Percentiles rank a stretch among this genome's conserved stretches.
Evolutionary conservation across 2,329 filamentous ascomycete species (phyloP).

Genomic region (Diplocarpon mali): DNA sequence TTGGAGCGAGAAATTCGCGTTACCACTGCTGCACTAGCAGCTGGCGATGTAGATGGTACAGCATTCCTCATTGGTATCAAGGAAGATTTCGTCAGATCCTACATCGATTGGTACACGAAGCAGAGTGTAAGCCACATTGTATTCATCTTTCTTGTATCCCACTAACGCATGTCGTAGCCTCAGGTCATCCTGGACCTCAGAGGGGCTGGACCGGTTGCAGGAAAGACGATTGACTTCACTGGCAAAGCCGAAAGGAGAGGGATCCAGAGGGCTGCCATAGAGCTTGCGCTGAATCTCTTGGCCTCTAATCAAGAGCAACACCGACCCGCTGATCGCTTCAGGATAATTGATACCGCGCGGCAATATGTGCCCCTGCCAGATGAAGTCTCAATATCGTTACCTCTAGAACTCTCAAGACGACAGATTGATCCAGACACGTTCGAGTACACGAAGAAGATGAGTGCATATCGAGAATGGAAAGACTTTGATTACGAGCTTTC

Average conservation of each 20-base stretch:
- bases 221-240: conserved; percentile 13
- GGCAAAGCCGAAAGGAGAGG: conserved; percentile 22
- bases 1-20: neutral
- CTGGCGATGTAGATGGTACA: neutral
- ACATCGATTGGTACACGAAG: conserved; percentile 1
- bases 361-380: conserved; percentile 1
- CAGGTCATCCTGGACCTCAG: neutral
- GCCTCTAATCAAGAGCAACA: conserved; percentile 24
- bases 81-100: conserved; percentile 4
- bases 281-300: conserved; percentile 20
- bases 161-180: neutral
- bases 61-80: neutral
- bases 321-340: conserved; percentile 20
- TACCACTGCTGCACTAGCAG: neutral
- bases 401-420: conserved; percentile 18
- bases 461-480: conserved; percentile 12
- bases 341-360: conserved; percentile 12
- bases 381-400: conserved; percentile 18
- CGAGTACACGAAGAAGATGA: conserved; percentile 20
- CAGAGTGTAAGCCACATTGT: conserved; percentile 1
- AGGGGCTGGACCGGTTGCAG: neutral
- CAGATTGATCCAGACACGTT: conserved; percentile 20
- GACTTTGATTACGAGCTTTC: conserved; percentile 15
- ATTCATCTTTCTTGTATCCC: neutral
- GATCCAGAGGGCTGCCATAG: conserved; percentile 21